phyloP scores from a whole-genome alignment of 228 moss, liverwort and hornwort genomes.

The Sphagnum fallax region DNA sequence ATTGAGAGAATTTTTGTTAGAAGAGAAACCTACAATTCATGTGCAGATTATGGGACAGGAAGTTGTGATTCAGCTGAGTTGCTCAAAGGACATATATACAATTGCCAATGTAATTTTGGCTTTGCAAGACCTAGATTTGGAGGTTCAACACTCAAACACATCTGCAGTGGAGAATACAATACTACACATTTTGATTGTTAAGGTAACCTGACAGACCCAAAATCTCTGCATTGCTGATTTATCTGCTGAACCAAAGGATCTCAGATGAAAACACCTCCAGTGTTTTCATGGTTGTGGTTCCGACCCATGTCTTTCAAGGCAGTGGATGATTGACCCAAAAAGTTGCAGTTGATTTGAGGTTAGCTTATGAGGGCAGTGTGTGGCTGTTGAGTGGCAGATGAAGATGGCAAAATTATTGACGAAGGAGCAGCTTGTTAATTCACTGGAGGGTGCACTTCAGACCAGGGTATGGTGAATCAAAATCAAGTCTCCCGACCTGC shows the following conservation, averaged over 20 bases:
- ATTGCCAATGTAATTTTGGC: constrained; percentile 46
- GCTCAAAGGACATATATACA: constrained; percentile 32
- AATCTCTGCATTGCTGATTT: neutral
- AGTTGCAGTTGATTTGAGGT: neutral
- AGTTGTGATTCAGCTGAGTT: constrained; percentile 54
- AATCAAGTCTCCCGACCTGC: too few relatives aligned
- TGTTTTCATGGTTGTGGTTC: too few relatives aligned
- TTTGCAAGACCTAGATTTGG: constrained; percentile 49
- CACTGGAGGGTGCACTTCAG: too few relatives aligned
- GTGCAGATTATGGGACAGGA: constrained; percentile 55
- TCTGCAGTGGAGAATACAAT: constrained; percentile 31
- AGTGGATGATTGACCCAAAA: too few relatives aligned
- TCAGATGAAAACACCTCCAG: too few relatives aligned
- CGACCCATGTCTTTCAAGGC: too few relatives aligned
- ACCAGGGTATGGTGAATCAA: too few relatives aligned
- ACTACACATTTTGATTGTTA: constrained; percentile 45
- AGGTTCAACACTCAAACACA: constrained; percentile 56
- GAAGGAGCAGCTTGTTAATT: too few relatives aligned
- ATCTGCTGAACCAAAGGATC: neutral
- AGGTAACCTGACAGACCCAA: constrained; percentile 18
- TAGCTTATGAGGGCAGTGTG: neutral
- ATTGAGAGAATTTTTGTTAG: constrained; percentile 19
- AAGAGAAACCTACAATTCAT: constrained; percentile 15
- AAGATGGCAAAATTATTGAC: too few relatives aligned
- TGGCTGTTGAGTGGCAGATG: neutral